Evolutionary conservation across 2,329 filamentous ascomycete genomes (phyloP).

Genomic region (Escovopsis sp.): DNA sequence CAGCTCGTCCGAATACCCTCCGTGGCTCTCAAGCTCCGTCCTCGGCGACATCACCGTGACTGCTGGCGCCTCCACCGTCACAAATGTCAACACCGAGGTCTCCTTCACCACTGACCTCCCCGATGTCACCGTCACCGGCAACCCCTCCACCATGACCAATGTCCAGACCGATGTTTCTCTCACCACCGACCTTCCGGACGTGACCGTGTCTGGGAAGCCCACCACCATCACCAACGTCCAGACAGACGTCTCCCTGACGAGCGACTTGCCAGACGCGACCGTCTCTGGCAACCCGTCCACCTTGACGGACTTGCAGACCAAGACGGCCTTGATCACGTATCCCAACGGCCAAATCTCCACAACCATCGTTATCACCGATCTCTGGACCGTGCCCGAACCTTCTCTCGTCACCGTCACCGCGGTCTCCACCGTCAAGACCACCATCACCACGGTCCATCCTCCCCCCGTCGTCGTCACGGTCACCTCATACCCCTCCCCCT

Average conservation of each 20-base stretch:
- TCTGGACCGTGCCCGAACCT: slow-evolving; percentile 9
- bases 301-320: slow-evolving; percentile 15
- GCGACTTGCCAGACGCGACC: slow-evolving; percentile 18
- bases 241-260: slow-evolving; percentile 15
- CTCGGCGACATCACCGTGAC: slow-evolving; percentile 14
- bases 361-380: slow-evolving; percentile 18
- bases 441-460: slow-evolving; percentile 11
- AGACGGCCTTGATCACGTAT: slow-evolving; percentile 10
- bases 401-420: slow-evolving; percentile 13
- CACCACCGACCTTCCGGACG: slow-evolving; percentile 12
- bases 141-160: slow-evolving; percentile 11
- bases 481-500: slow-evolving; percentile 2
- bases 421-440: slow-evolving; percentile 13
- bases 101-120: slow-evolving; percentile 11
- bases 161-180: slow-evolving; percentile 10
- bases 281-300: slow-evolving; percentile 19
- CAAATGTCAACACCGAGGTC: slow-evolving; percentile 11
- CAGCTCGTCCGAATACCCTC: background rate
- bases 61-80: slow-evolving; percentile 12
- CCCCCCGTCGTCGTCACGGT: slow-evolving; percentile 13
- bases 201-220: slow-evolving; percentile 15
- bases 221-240: slow-evolving; percentile 17
- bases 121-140: slow-evolving; percentile 16
- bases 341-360: slow-evolving; percentile 7
- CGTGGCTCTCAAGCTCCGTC: slow-evolving; percentile 6